Evolutionary conservation across 176 grass and related monocot species (phyloP), one percentile per base, ranked within the genome.

Genomic region (Leersia perrieri): DNA sequence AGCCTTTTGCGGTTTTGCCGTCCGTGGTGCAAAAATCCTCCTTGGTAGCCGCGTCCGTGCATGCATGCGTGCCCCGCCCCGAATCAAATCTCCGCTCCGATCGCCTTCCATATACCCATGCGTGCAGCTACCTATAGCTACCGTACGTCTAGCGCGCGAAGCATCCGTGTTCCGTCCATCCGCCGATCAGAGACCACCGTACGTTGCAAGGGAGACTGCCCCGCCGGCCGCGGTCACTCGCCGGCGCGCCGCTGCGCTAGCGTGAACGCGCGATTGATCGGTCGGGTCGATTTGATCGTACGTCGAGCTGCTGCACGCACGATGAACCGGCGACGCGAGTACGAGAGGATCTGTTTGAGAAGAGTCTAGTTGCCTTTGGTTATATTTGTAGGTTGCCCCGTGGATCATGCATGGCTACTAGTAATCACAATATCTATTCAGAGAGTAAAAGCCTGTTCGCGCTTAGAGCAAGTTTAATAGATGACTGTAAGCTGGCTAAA

Each of bases 1-100:
- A 53, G 49, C 6, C 0, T 70, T 60, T 49, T 23, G 39, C 33
- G 15, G 31, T 70, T 60, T 49, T 23, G 39, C 33, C n/a, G 31
- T 0, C 22, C 32, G n/a, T 29, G 5, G 69, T 22, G 73, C 53
- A 39, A 39, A 39, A 15, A 82, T 82, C 85, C 20, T 77, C 72
- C 65, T 87, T 53, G 72, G 79, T 45, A 70, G 65, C 41, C 64
- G 67, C 31, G 73, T 68, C 28, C 28, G 42, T 25, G 33, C 35
- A 53, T 53, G 49, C 49, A 53, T 53, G 49, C 49, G n/a, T n/a
- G n/a, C n/a, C n/a, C n/a, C n/a, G 49, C 14, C 49, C 49, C 49
- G 49, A 53, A n/a, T n/a, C 45, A 20, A 51, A 51, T 20, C 45
- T 20, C 45, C 45, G 16, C 42, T 47, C 42, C 42, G 4, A 47